A percentile compares a stretch with the other conserved stretches of the same genome.
These are phyloP conservation scores for Scalesia atractyloides DNA, from an alignment of 129 eudicot genomes.

Conservation along the genomic window DNA sequence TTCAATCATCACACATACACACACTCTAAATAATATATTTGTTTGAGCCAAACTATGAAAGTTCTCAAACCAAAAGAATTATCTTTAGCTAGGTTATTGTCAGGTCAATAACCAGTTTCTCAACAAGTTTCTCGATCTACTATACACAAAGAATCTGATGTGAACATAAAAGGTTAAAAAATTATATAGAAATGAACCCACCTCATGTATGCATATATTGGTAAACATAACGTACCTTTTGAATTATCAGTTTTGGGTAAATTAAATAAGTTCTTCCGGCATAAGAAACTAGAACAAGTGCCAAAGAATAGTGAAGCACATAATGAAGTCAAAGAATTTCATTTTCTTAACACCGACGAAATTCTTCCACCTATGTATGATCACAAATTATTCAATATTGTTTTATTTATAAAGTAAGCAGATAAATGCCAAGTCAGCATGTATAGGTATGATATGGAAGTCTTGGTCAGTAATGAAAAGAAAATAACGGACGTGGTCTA, in stretches of 20 bases:
- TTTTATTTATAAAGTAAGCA: neutral
- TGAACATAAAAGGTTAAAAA: too few relatives aligned
- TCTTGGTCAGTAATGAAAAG: neutral
- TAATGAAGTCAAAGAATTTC: constrained; percentile 1
- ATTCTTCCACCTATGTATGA: neutral
- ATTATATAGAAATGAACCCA: too few relatives aligned
- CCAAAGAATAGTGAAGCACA: neutral
- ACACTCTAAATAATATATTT: neutral
- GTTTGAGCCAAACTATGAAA: too few relatives aligned
- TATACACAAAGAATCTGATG: too few relatives aligned
- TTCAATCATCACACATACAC: neutral
- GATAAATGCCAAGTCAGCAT: neutral
- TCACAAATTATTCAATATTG: neutral
- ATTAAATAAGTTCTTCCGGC: constrained; percentile 17
- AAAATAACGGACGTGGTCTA: neutral
- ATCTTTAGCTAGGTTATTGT: too few relatives aligned
- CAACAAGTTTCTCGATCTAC: too few relatives aligned
- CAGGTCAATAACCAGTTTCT: too few relatives aligned
- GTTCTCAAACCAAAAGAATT: too few relatives aligned
- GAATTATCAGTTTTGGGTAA: neutral
- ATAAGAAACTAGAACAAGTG: constrained; percentile 3
- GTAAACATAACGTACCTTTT: constrained; percentile 4
- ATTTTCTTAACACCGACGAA: constrained; percentile 3
- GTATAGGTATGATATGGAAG: neutral
- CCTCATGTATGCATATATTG: too few relatives aligned